Conservation (phyloP, 1,284 basidiomycete genomes). For the Cutaneotrichosporon sp. region DNA sequence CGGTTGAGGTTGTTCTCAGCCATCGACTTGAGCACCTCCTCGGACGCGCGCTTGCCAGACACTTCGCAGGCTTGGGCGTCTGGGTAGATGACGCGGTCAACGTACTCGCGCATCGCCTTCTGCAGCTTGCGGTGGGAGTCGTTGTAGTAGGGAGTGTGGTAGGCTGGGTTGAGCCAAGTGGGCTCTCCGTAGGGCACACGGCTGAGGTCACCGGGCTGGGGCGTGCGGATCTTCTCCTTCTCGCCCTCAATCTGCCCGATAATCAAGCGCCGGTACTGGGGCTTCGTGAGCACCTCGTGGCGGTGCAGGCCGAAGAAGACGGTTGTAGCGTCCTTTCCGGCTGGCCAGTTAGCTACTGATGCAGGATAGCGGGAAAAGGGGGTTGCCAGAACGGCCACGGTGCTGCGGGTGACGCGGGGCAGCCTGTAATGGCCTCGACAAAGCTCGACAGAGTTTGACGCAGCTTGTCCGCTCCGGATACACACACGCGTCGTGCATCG, state of each 20-base stretch:
- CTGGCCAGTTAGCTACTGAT: constrained; percentile 23
- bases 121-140: constrained; percentile 54
- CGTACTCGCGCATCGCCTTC: constrained; percentile 54
- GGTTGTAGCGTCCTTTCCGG: constrained; percentile 75
- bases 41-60: constrained; percentile 63
- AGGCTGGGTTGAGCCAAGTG: constrained; percentile 74
- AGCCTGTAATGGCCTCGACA: no score
- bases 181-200: constrained; percentile 74
- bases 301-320: constrained; percentile 80
- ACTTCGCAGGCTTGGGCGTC: constrained; percentile 63
- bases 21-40: constrained; percentile 47
- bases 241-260: constrained; percentile 68
- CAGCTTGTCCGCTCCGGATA: no score
- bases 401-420: no score
- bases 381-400: no score
- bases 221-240: constrained; percentile 56
- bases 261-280: constrained; percentile 63
- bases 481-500: no score
- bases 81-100: constrained; percentile 54
- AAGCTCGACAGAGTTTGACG: no score
- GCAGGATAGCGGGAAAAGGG: not conserved
- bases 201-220: constrained; percentile 56
- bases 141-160: constrained; percentile 77
- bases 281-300: constrained; percentile 70
- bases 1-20: constrained; percentile 68